Conservation (phyloP, 73 alveolate species). For the Urostyla sp. region DNA sequence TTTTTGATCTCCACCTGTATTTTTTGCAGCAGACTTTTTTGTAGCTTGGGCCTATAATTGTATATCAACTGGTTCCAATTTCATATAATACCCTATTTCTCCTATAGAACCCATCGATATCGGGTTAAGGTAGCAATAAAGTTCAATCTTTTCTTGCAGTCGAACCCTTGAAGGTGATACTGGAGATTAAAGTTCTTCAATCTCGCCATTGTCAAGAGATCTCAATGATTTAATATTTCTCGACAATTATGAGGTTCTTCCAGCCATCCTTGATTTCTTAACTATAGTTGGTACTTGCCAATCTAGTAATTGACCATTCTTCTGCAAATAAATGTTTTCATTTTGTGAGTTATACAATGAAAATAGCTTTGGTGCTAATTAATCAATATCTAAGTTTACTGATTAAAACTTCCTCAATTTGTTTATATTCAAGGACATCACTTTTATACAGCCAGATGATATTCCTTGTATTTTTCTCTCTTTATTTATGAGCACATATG, state of each 20-base stretch:
- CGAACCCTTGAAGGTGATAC: too few species aligned
- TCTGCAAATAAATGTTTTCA: too few species aligned
- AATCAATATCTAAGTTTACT: background rate
- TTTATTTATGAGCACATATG: conserved; percentile 33
- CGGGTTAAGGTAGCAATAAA: background rate
- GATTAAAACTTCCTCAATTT: conserved; percentile 8
- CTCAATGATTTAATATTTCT: too few species aligned
- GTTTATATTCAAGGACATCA: conserved; percentile 32
- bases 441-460: conserved; percentile 46
- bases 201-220: too few species aligned
- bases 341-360: too few species aligned
- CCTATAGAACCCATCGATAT: background rate
- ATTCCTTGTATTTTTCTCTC: conserved; percentile 46
- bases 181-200: too few species aligned
- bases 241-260: too few species aligned
- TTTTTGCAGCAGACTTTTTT: background rate
- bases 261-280: too few species aligned
- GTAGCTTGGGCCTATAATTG: too few species aligned
- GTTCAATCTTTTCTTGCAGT: background rate
- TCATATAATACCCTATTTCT: background rate
- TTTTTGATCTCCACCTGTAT: too few species aligned
- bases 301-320: too few species aligned
- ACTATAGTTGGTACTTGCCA: too few species aligned
- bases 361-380: background rate
- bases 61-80: background rate